Evolutionary conservation across 257 asterid species (phyloP), one percentile per base, ranked within the genome.

Genomic region (Eustoma russellianum): DNA sequence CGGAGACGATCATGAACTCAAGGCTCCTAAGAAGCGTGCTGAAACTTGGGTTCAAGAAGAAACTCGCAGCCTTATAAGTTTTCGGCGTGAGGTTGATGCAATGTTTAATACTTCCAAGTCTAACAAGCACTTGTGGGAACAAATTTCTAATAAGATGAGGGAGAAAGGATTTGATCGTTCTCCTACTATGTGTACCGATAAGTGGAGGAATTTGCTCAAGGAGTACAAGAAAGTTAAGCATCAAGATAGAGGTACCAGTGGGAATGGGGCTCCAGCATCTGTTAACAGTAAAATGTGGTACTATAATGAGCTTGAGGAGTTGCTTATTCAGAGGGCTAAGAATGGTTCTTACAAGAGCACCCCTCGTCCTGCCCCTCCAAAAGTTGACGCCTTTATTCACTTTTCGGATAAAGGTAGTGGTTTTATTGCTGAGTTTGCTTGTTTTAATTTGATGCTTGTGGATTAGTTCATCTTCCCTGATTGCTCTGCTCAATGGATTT

Each of bases 21-120:
- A 64, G 60, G 72, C 70, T 3, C 79, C 94, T 3, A 89, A 89
- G 77, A 89, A 86, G 49, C 70, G 97, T 56, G 95, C 93, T 11
- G 98, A 86, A 70, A 83, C 95, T 13, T 89, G 97, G 97, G 84
- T 69, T 18, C 94, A 74, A 44, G 95, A 86, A 14, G 97, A 89
- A 57, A 89, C 95, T 5, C 71, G 89, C 35, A 60, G 71, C 11
- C 82, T 89, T 16, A 83, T 89, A 10, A 64, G 73, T 7, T 79
- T 81, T 60, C 82, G 97, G 15, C 77, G 82, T 50, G 94, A 89
- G 49, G 78, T 72, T 10, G 95, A 86, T 62, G 60, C 74, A 24
- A 55, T 78, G 54, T 86, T 90, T 87, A 90, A 83, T 70, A 86
- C 96, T 50, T 77, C 91, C 0, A 90, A 90, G 53, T 86, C 93